These are phyloP conservation scores for Alternaria infectoria DNA, from an alignment of 2,329 filamentous ascomycete species.

Conservation along the genomic window DNA sequence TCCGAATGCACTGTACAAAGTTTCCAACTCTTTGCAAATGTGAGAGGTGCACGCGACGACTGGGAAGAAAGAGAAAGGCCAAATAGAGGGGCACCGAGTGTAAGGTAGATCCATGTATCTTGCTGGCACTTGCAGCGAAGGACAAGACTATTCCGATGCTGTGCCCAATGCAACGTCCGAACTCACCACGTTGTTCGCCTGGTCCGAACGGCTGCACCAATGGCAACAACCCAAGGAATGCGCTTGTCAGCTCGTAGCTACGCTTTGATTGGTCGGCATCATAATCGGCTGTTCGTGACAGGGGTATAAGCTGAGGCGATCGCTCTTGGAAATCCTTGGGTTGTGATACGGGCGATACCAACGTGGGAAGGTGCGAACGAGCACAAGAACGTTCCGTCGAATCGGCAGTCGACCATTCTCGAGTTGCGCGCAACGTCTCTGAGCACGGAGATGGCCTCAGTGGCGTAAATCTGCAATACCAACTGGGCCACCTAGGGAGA, in stretches of 20 bases:
- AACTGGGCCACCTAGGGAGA: neutral
- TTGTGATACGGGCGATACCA: neutral
- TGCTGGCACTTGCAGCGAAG: neutral
- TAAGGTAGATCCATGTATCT: neutral
- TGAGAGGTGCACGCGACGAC: conserved; percentile 8
- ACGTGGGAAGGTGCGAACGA: neutral
- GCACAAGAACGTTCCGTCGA: neutral
- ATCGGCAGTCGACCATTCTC: neutral
- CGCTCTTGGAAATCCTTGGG: conserved; percentile 5
- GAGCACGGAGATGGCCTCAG: neutral
- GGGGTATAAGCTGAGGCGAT: neutral
- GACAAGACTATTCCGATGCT: neutral
- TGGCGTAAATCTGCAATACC: neutral
- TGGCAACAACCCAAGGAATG: conserved; percentile 1
- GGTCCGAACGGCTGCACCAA: neutral
- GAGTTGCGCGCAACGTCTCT: neutral
- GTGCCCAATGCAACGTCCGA: conserved; percentile 8
- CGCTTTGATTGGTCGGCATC: conserved; percentile 4
- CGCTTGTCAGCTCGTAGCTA: neutral
- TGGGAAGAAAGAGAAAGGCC: neutral
- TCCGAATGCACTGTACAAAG: neutral
- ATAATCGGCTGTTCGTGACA: neutral
- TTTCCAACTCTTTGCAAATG: neutral
- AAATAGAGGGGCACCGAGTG: conserved; percentile 1
- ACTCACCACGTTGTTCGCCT: neutral